Evolutionary conservation across 23 red algal genomes (phyloP).

Genomic region (Gracilaria gracilis): DNA sequence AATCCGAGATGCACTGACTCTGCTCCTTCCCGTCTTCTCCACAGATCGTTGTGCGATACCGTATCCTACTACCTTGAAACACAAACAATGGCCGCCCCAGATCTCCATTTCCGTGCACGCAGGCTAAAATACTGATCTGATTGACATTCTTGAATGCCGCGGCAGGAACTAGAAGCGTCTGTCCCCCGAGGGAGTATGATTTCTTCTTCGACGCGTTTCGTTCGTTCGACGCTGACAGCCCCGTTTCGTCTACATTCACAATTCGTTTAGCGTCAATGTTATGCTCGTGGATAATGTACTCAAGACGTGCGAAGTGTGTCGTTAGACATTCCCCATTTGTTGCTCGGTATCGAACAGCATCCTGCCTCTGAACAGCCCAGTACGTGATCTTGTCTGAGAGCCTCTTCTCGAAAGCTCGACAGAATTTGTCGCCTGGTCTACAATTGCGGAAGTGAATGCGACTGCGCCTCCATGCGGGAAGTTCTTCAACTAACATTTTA

Average conservation of each 20-base stretch:
- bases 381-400: neutral
- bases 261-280: no score
- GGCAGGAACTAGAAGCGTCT: neutral
- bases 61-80: neutral
- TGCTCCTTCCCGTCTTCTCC: neutral
- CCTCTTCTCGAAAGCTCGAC: no score
- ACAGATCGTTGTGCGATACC: neutral
- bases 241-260: no score
- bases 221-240: no score
- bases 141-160: constrained; percentile 1
- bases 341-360: constrained; percentile 8
- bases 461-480: neutral
- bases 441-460: no score
- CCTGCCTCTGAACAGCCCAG: neutral
- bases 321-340: neutral
- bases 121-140: neutral
- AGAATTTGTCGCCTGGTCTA: no score
- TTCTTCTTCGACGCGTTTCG: no score
- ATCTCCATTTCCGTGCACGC: neutral
- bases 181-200: neutral
- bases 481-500: neutral
- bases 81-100: neutral
- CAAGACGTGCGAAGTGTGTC: neutral
- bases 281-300: neutral
- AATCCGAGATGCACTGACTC: neutral